Evolutionary conservation across 2,329 filamentous ascomycete genomes (phyloP), one percentile per base, ranked within the genome.

Genomic region (Cercospora sojina): DNA sequence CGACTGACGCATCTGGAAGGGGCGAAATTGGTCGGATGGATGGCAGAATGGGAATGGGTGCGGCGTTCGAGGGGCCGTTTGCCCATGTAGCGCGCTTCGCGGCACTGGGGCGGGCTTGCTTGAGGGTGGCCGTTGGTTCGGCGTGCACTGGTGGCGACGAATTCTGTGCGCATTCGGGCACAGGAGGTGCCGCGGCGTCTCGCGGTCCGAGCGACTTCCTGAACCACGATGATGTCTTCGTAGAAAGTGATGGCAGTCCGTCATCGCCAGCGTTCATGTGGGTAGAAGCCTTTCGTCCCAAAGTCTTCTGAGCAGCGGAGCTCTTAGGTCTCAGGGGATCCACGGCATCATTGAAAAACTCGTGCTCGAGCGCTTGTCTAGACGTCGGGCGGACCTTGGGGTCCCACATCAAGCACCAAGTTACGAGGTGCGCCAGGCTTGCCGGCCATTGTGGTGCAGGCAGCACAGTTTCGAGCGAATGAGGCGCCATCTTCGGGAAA

Each of bases 391-490:
- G 87, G 75, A 83, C 88, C 82, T 93, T 96, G 10, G 95, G 95
- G 79, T 99, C 95, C 95, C 95, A 99, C 91, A 98, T 95, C 71
- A 99, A 81, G 80, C 95, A 99, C 93, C 93, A 97, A 16, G 95
- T 99, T 66, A 99, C 95, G 76, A 99, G 98, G 66, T 96, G 88
- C 74, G 90, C 91, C 64, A 99, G 85, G 20, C 92, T 90, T 1
- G 90, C 82, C 5, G 95, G 95, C 95, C 95, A 99, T 76, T 97
- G 92, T 16, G 95, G 93, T 27, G 91, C 79, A 76, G 92, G 92
- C 7, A 99, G 84, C 71, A 98, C 95, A 5, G 92, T 96, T 73
- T 98, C 94, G 87, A 99, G 92, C 18, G 94, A 88, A 79, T 98
- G 95, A 59, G 95, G 95, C 23, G 95, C 94, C 95, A 99, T 98